Conservation (phyloP, 2,329 filamentous ascomycete species). For the Calonectria hawksworthii region DNA sequence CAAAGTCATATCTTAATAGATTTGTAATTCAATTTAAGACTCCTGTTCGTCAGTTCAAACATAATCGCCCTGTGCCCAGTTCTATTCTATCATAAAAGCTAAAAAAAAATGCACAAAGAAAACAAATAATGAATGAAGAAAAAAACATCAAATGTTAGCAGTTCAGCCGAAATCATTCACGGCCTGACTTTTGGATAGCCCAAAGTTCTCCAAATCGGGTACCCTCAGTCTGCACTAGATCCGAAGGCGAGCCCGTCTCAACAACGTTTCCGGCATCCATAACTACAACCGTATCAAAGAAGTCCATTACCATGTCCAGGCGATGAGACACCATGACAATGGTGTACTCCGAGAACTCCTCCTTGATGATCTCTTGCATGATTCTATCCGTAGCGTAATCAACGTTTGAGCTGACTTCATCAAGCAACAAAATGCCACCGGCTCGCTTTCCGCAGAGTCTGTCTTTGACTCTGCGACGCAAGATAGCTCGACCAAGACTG, state of each 20-base stretch:
- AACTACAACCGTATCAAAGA: conserved; percentile 61
- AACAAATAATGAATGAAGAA: neutral
- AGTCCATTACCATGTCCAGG: conserved; percentile 63
- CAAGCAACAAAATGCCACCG: conserved; percentile 51
- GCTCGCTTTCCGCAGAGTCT: neutral
- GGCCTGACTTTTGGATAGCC: neutral
- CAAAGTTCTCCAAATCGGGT: conserved; percentile 23
- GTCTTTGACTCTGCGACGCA: conserved; percentile 51
- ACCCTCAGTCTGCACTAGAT: conserved; percentile 10
- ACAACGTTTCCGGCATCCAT: conserved; percentile 61
- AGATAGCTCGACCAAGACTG: conserved; percentile 69
- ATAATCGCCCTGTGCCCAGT: neutral
- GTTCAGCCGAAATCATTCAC: neutral
- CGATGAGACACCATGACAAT: conserved; percentile 63
- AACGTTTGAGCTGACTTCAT: conserved; percentile 57
- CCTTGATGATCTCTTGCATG: conserved; percentile 55
- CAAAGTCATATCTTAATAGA: neutral
- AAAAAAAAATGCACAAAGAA: neutral
- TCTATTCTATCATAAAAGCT: conserved; percentile 2
- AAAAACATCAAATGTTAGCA: neutral
- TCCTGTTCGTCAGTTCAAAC: conserved; percentile 1
- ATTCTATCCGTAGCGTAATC: conserved; percentile 54
- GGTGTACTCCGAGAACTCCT: conserved; percentile 61
- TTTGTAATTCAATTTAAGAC: neutral
- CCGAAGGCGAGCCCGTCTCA: conserved; percentile 46